These are phyloP conservation scores for Notholithocarpus densiflorus DNA, from an alignment of 306 rosid species.

Conservation along the genomic window DNA sequence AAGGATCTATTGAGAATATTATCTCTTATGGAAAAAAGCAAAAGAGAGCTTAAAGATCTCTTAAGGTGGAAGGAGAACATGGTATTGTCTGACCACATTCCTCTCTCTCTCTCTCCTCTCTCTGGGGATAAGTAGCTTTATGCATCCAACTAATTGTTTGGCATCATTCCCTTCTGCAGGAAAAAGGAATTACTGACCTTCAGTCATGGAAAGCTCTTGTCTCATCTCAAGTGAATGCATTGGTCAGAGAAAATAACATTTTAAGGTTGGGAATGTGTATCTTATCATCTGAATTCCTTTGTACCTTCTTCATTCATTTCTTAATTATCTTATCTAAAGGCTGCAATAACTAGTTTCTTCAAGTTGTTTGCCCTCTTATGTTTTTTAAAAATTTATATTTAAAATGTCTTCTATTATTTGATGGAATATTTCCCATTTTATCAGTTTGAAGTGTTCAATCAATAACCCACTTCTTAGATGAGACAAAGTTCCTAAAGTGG, in stretches of 20 bases:
- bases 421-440: background rate
- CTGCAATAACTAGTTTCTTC: background rate
- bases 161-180: conserved; percentile 39
- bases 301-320: background rate
- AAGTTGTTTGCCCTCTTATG: background rate
- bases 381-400: background rate
- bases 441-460: background rate
- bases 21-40: conserved; percentile 54
- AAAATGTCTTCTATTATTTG: background rate
- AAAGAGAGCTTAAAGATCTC: conserved; percentile 51
- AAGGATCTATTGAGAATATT: conserved; percentile 55
- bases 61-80: conserved; percentile 42
- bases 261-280: conserved; percentile 47
- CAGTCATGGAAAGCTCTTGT: conserved; percentile 66
- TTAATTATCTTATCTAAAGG: background rate
- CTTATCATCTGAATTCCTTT: background rate
- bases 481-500: background rate
- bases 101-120: background rate
- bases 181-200: conserved; percentile 48
- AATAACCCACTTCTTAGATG: background rate
- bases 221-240: conserved; percentile 51
- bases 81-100: conserved; percentile 30
- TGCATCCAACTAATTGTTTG: conserved; percentile 6
- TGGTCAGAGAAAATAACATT: conserved; percentile 56
- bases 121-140: conserved; percentile 1